Evolutionary conservation across 768 basidiomycete species (phyloP), one percentile per base, ranked within the genome.

Genomic region (Udeniomyces megalosporus): DNA sequence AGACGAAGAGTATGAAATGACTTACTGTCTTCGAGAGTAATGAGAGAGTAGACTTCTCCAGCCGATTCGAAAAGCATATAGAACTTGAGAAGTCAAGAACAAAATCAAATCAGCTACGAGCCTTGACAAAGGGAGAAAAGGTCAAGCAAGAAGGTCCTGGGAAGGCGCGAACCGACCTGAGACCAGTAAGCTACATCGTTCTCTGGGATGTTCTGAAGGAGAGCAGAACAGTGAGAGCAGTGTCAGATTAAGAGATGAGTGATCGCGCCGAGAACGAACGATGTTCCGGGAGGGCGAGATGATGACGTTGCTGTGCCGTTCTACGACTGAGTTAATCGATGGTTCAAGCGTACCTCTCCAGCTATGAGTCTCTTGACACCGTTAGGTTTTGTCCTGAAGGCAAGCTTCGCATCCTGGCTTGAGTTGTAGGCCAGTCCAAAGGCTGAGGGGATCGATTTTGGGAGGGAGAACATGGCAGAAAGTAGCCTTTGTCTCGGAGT

Each of bases 21-120:
- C 85, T 65, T 76, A 90, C 88, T 80, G 70, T 92, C 88, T 67
- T 88, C 82, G 0, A 86, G 81, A 2, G 86, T 82, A 68, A 92
- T 84, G 55, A 93, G 80, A 17, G 90, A 86, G 74, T 88, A 91
- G 42, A 91, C 88, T 68, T 93, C 89, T 0, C 88, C 86, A 1
- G 87, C 81, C 8, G 87, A 85, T 76, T 92, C 88, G 71, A 93
- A 93, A 20, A 95, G 77, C 50, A 80, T 74, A 66, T 85, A 83
- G 70, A 85, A 95, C 87, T 91, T 69, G 17, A 20, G 44, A 26
- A 46, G 64, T 28, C 45, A 61, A 8, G 24, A 45, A 14, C 7
- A 31, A 22, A 45, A n/a, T n/a, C n/a, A n/a, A n/a, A n/a, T n/a
- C n/a, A n/a, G n/a, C n/a, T n/a, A n/a, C n/a, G n/a, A n/a, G n/a